These are phyloP conservation scores for Scytalidium sp. DNA, from an alignment of 2,329 filamentous ascomycete genomes.

Conservation along the genomic window DNA sequence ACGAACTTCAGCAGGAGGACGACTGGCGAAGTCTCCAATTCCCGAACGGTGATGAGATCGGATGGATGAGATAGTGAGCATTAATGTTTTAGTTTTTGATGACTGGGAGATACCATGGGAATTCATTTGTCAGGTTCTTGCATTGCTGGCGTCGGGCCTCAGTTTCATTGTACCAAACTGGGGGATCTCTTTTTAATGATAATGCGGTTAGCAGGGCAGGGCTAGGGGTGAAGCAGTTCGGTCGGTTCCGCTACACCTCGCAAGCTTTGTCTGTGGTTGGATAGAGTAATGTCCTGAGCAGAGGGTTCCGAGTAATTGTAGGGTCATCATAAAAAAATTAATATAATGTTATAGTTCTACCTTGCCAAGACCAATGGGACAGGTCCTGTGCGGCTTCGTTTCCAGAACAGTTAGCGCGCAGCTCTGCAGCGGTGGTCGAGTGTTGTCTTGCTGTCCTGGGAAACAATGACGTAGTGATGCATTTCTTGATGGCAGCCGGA, in stretches of 20 bases:
- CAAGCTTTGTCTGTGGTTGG: not conserved
- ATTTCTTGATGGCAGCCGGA: too few species aligned
- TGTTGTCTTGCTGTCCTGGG: too few species aligned
- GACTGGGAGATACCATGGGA: conserved; percentile 29
- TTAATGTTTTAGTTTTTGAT: conserved; percentile 19
- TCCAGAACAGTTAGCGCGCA: too few species aligned
- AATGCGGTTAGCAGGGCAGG: not conserved
- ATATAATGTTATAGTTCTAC: too few species aligned
- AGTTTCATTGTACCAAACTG: not conserved
- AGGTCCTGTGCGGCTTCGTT: not conserved
- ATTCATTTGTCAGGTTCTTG: conserved; percentile 6
- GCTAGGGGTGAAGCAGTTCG: too few species aligned
- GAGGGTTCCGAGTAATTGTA: not conserved
- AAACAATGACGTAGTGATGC: too few species aligned
- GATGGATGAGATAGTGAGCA: conserved; percentile 3
- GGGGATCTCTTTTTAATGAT: not conserved
- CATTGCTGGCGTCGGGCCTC: conserved; percentile 27
- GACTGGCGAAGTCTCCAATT: conserved; percentile 49
- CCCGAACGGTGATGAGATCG: conserved; percentile 20
- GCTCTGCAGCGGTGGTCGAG: too few species aligned
- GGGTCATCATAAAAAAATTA: not conserved
- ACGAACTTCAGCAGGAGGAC: conserved; percentile 72
- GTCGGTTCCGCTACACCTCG: not conserved
- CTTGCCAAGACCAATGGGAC: not conserved
- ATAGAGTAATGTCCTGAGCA: not conserved